A percentile compares a stretch with the other conserved stretches of the same genome.
phyloP scores from a whole-genome alignment of 2,329 filamentous ascomycete genomes.

The Colletotrichum magnum region DNA sequence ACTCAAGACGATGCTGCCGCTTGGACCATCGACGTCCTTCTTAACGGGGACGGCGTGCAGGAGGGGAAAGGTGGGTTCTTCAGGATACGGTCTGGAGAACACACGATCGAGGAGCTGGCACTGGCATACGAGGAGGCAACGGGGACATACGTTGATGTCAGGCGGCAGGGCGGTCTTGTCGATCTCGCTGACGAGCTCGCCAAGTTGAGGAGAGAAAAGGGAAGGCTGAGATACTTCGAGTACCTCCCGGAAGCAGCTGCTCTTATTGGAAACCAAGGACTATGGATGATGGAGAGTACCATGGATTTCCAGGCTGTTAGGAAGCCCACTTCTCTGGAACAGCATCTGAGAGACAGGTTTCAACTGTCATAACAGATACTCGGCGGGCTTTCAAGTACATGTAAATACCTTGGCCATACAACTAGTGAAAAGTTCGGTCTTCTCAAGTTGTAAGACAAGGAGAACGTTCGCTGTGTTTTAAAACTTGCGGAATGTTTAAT shows the following conservation, averaged over 20 bases:
- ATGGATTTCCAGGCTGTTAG: neutral
- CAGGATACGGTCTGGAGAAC: conserved; percentile 23
- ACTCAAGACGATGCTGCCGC: conserved; percentile 16
- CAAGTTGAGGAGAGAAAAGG: conserved; percentile 2
- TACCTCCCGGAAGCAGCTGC: conserved; percentile 21
- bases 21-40: conserved; percentile 32
- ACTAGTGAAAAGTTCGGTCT: no score
- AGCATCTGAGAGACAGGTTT: conserved; percentile 1
- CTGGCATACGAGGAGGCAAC: conserved; percentile 22
- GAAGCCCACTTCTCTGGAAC: conserved; percentile 10
- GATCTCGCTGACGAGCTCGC: conserved; percentile 23
- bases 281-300: neutral
- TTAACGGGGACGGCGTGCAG: conserved; percentile 29
- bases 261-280: conserved; percentile 4
- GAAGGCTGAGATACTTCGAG: conserved; percentile 9
- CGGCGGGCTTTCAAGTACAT: no score
- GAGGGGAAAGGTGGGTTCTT: conserved; percentile 35
- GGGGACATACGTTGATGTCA: conserved; percentile 23
- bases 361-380: neutral
- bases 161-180: conserved; percentile 13
- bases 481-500: no score
- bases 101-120: conserved; percentile 28
- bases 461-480: no score
- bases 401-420: no score
- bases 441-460: no score